Evolutionary conservation across 192 early-diverging fungal genomes (phyloP).

Genomic region (Glomus cerebriforme): DNA sequence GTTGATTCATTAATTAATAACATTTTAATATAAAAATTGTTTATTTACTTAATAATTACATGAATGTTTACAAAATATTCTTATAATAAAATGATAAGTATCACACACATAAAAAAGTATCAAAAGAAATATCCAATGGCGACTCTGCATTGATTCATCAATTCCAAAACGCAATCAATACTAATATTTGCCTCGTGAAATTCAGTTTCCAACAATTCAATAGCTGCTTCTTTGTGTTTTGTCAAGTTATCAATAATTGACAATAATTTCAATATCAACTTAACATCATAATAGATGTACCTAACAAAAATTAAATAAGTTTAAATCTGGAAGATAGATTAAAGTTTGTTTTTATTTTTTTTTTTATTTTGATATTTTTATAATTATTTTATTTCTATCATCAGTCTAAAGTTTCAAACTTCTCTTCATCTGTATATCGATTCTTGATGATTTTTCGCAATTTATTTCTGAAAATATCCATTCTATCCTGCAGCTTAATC

Average conservation of each 20-base stretch:
- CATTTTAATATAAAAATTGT: too few species aligned
- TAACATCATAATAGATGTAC: slow-evolving; percentile 2
- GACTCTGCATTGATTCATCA: too few species aligned
- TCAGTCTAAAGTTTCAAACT: neutral
- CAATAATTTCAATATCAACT: neutral
- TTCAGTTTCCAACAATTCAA: slow-evolving; percentile 18
- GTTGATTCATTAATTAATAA: too few species aligned
- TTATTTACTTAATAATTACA: too few species aligned
- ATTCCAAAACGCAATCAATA: too few species aligned
- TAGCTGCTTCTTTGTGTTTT: neutral
- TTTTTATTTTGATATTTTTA: too few species aligned
- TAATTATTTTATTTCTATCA: neutral
- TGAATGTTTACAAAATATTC: too few species aligned
- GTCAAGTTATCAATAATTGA: neutral
- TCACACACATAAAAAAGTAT: too few species aligned
- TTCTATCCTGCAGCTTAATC: neutral
- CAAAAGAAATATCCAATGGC: too few species aligned
- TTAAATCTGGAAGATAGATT: neutral
- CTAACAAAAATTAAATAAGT: slow-evolving; percentile 6
- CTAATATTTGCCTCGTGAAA: neutral
- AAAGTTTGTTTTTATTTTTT: too few species aligned
- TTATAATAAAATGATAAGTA: too few species aligned
- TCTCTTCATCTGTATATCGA: neutral
- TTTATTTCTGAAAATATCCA: neutral
- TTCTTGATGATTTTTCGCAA: slow-evolving; percentile 1